Percentiles rank a stretch among this genome's conserved stretches.
Evolutionary conservation across 345 rosid species (phyloP).

Genomic region (Lenwebbia sp.): DNA sequence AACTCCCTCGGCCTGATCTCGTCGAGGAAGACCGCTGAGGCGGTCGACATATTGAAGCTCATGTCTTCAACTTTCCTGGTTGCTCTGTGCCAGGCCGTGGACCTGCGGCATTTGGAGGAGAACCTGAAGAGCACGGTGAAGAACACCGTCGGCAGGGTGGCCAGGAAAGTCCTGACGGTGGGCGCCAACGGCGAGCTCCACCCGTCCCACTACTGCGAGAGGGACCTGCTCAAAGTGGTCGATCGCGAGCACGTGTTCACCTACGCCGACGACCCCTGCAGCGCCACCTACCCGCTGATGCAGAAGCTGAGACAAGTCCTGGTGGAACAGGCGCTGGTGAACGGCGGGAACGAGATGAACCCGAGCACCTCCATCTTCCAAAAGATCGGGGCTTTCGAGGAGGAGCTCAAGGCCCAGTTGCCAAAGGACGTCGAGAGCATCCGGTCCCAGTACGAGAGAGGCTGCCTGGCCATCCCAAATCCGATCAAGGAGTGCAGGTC

Average conservation of each 20-base stretch:
- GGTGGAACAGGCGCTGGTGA: constrained; percentile 10
- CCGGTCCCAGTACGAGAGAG: constrained; percentile 4
- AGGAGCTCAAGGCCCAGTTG: constrained; percentile 8
- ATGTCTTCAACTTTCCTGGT: constrained; percentile 18
- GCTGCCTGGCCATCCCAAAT: constrained; percentile 2
- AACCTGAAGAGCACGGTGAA: constrained; percentile 8
- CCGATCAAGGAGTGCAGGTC: constrained; percentile 18
- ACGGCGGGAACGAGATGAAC: constrained; percentile 1
- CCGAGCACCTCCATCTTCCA: constrained; percentile 7
- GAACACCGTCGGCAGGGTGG: constrained; percentile 7
- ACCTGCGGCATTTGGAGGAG: constrained; percentile 19
- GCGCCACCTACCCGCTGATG: constrained; percentile 11
- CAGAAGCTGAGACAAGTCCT: constrained; percentile 16
- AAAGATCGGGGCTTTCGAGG: constrained; percentile 16
- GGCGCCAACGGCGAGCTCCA: constrained; percentile 10
- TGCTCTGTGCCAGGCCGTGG: constrained; percentile 16
- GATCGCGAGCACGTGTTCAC: constrained; percentile 6
- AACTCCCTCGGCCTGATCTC: constrained; percentile 20
- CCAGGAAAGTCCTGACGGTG: constrained; percentile 3
- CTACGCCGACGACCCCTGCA: constrained; percentile 15
- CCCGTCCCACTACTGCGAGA: constrained; percentile 10
- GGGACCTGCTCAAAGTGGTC: constrained; percentile 4
- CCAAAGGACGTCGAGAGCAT: constrained; percentile 16
- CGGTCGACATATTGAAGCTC: constrained; percentile 15
- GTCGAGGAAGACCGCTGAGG: constrained; percentile 15